Base-by-base conservation (phyloP, 805 yeast species). In the Barnettozyma salicaria region DNA sequence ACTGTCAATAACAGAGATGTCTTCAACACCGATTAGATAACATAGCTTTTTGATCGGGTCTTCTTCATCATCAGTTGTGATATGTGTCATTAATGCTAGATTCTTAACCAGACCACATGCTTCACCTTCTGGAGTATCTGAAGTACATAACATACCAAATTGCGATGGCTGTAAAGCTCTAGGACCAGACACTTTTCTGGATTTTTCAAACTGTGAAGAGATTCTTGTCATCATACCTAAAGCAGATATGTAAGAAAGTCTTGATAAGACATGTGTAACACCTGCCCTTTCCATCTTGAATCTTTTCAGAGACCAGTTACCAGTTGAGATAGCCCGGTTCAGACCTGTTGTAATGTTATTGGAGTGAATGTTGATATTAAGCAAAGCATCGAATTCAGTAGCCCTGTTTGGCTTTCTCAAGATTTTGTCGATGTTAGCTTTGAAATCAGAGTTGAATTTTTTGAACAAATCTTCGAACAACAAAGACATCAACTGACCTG, bases 271-370 rank as follows among this genome's bases (percentile, higher is more conserved):
- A 59, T 92, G 98, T 4, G 98, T 92, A 36, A 92, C 98, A 65
- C 98, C 98, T 0, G 98, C 98, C 44, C 98, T 76, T 64, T 92
- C 98, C 99, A 92, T 92, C 80, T 89, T 90, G 70, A 92, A 92
- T 67, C 99, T 83, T 64, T 92, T 92, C 56, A 92, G 72, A 3
- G 97, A 87, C 99, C 99, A 92, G 60, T 92, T 92, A 50, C 99
- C 99, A 0, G 99, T 92, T 12, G 97, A 89, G 32, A 92, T 92
- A 30, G 99, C 97, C 54, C 97, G 74, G 58, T 88, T 89, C 61
- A 92, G 67, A 21, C 98, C 98, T 56, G 83, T 82, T 11, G 98
- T 87, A 48, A 92, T 89, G 55, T 89, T 88, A 53, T 85, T 85
- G 5, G 96, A 83, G 59, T 90, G 96, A 35, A 88, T 87, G 47